Base-by-base conservation (phyloP, 2,329 filamentous ascomycete species). In the Pseudogymnoascus sp. region DNA sequence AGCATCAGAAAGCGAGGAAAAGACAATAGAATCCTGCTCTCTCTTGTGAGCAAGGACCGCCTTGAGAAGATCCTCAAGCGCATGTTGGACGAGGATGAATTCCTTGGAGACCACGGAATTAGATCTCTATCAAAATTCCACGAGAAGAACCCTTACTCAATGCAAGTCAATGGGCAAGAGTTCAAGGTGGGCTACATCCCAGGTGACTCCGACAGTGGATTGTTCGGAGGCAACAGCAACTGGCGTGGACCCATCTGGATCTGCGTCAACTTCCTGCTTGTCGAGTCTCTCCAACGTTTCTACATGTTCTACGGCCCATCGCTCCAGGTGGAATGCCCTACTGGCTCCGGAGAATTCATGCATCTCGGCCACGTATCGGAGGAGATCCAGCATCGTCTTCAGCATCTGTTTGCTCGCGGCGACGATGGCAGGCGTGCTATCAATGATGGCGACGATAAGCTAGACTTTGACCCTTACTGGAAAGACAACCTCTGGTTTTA, bases 151-250 rank as follows among this genome's bases (percentile, higher is more conserved):
- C 94, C 94, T 0, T 94, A 90, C 74, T 90, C 89, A 0, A 97
- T 97, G 93, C 88, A 96, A 61, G 93, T 97, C 64, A 96, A 97
- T 67, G 92, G 90, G 0, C 91, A 97, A 73, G 82, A 82, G 31
- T 97, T 96, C 78, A 84, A 86, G 62, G 93, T 97, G 40, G 84
- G 86, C 69, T 97, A 97, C 71, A 86, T 97, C 15, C 87, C 94
- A 1, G 94, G 93, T n/a, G 93, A 97, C 72, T 97, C 93, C 0
- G 92, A 97, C 76, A 96, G 90, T 70, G 90, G 91, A 3, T 82
- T 97, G 4, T 97, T 97, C 71, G 93, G 93, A 60, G 93, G 93
- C 67, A 97, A 97, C 82, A 96, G 92, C 74, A 97, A 97, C 76
- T 97, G 93, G 93, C 86, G 93, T 77, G 93, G 89, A 0, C 93